Percentiles rank a stretch among this genome's conserved stretches.
Evolutionary conservation across 1,284 basidiomycete species (phyloP).

Genomic region (Omphalotus olearius): DNA sequence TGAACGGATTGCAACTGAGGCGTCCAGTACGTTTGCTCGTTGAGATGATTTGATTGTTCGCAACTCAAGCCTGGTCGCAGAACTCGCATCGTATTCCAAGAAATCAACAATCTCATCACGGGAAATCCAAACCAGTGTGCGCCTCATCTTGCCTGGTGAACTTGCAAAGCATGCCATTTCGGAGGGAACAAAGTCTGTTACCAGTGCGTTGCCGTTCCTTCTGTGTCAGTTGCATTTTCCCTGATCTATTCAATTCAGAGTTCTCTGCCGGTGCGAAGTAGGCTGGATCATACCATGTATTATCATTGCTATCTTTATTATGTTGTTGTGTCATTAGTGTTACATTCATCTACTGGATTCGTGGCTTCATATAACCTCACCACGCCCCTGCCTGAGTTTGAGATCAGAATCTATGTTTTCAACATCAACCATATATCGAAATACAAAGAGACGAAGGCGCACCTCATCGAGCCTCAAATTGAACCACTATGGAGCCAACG

Average conservation of each 20-base stretch:
- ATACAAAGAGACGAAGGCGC: background rate
- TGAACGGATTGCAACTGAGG: constrained; percentile 79
- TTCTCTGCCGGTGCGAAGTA: constrained; percentile 14
- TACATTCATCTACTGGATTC: background rate
- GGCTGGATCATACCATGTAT: background rate
- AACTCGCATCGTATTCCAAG: constrained; percentile 82
- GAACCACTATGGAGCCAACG: constrained; percentile 58
- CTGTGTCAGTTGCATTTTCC: background rate
- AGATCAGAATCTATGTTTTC: too few relatives aligned
- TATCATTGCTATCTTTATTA: constrained; percentile 8
- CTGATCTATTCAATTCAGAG: background rate
- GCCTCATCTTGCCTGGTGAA: constrained; percentile 79
- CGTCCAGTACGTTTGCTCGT: constrained; percentile 54
- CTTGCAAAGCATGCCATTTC: constrained; percentile 68
- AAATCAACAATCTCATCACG: constrained; percentile 86
- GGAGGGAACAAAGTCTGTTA: constrained; percentile 35
- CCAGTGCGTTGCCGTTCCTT: constrained; percentile 3
- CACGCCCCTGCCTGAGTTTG: background rate
- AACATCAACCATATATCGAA: background rate
- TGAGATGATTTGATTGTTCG: background rate
- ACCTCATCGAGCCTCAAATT: constrained; percentile 77
- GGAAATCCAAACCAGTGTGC: constrained; percentile 81
- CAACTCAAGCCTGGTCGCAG: constrained; percentile 27
- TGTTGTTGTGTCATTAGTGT: constrained; percentile 3
- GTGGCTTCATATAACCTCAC: background rate